Evolutionary conservation across 768 basidiomycete genomes (phyloP).

Genomic region (Leucosporidium scottii): DNA sequence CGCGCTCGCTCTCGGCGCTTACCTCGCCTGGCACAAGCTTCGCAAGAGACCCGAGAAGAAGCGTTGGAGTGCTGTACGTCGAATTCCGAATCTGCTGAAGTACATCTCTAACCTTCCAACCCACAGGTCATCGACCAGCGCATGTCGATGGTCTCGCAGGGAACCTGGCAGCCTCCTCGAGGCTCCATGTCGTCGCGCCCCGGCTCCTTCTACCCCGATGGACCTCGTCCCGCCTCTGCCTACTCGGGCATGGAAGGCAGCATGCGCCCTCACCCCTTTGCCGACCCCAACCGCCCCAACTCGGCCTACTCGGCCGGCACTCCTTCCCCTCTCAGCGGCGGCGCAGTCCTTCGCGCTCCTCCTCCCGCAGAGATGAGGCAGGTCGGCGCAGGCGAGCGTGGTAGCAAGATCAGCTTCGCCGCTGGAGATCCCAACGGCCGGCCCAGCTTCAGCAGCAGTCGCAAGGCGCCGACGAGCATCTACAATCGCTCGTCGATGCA

Average conservation of each 20-base stretch:
- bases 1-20: neutral
- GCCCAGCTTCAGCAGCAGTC: conserved; percentile 4
- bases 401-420: conserved; percentile 19
- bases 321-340: conserved; percentile 3
- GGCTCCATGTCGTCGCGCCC: conserved; percentile 23
- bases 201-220: conserved; percentile 5
- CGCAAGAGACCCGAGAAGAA: conserved; percentile 25
- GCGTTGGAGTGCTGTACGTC: conserved; percentile 27
- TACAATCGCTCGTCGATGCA: conserved; percentile 15
- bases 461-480: conserved; percentile 6
- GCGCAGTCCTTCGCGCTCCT: conserved; percentile 1
- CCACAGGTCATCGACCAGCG: conserved; percentile 31
- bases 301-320: conserved; percentile 25
- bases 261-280: neutral
- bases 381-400: conserved; percentile 19
- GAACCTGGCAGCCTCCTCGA: conserved; percentile 27
- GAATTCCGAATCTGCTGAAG: no score
- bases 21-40: conserved; percentile 13
- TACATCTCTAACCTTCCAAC: no score
- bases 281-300: conserved; percentile 10
- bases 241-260: conserved; percentile 17
- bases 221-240: conserved; percentile 18
- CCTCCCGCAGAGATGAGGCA: conserved; percentile 28
- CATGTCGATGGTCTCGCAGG: conserved; percentile 35
- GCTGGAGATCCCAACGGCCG: conserved; percentile 1